Conservation (phyloP, 371 early-diverging fungal genomes). For the Cokeromyces recurvatus region DNA sequence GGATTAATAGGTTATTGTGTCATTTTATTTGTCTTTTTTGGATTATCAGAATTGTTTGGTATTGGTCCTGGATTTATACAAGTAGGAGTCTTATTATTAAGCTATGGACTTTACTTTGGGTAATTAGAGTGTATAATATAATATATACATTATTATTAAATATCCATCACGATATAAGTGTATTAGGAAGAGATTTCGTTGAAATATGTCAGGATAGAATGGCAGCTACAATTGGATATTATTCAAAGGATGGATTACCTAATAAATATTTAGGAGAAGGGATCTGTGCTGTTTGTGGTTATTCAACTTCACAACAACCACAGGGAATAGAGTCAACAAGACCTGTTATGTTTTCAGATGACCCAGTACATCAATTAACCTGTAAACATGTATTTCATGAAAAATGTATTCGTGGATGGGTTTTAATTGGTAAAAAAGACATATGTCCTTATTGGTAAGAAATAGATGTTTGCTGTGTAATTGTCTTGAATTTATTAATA, state of each 20-base stretch:
- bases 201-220: constrained; percentile 81
- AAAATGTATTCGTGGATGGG: constrained; percentile 93
- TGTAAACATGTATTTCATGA: constrained; percentile 88
- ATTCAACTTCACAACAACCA: constrained; percentile 24
- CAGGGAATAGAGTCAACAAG: too few species aligned
- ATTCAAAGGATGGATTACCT: constrained; percentile 65
- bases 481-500: background rate
- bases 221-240: constrained; percentile 77
- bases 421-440: constrained; percentile 90
- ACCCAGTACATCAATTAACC: constrained; percentile 61
- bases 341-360: constrained; percentile 31
- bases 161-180: constrained; percentile 37
- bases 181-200: constrained; percentile 80
- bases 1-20: constrained; percentile 58
- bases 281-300: constrained; percentile 84
- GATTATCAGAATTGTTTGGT: constrained; percentile 40
- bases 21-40: constrained; percentile 56
- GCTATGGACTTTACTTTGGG: constrained; percentile 74
- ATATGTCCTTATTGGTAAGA: constrained; percentile 89
- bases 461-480: too few species aligned
- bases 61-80: constrained; percentile 42
- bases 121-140: constrained; percentile 19
- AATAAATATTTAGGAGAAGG: constrained; percentile 65
- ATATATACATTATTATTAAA: background rate
- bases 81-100: constrained; percentile 44